phyloP scores from a whole-genome alignment of 495 filamentous ascomycete genomes.

The Neurospora sp. region DNA sequence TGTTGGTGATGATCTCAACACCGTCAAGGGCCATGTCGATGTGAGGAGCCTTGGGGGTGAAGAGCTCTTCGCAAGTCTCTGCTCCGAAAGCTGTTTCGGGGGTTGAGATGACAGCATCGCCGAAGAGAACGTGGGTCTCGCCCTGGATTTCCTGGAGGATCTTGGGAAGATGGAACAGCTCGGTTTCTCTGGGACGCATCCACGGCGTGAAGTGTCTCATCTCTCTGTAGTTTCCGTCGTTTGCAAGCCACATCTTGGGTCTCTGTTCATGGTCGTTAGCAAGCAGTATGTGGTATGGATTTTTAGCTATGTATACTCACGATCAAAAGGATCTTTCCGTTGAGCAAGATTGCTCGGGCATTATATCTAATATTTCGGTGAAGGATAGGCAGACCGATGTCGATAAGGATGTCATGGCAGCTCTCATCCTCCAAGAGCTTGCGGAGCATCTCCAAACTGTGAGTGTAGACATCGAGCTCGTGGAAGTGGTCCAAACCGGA shows the following conservation, averaged over 20 bases:
- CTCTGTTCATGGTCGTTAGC: conserved; percentile 18
- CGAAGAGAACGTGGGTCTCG: conserved; percentile 52
- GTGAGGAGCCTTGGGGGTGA: conserved; percentile 52
- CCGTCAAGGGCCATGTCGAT: conserved; percentile 47
- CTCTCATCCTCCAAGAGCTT: conserved; percentile 52
- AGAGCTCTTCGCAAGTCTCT: conserved; percentile 76
- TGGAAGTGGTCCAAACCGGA: conserved; percentile 61
- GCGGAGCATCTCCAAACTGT: conserved; percentile 64
- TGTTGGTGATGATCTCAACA: conserved; percentile 70
- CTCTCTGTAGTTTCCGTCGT: conserved; percentile 66
- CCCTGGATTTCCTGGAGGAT: conserved; percentile 53
- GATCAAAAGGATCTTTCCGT: conserved; percentile 62
- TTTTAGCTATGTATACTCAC: conserved; percentile 2
- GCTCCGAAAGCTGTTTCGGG: conserved; percentile 59
- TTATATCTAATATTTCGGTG: conserved; percentile 68
- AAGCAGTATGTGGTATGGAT: background rate
- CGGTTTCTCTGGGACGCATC: conserved; percentile 39
- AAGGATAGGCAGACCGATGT: conserved; percentile 59
- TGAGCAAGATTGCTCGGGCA: conserved; percentile 56
- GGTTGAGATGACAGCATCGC: conserved; percentile 67
- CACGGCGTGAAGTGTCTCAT: conserved; percentile 51
- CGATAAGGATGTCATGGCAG: conserved; percentile 69
- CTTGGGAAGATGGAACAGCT: conserved; percentile 64
- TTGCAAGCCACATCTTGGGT: conserved; percentile 77
- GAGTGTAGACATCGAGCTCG: conserved; percentile 50